These are phyloP conservation scores for Puccinia brachypodii DNA, from an alignment of 1,284 basidiomycete species.

Conservation along the genomic window DNA sequence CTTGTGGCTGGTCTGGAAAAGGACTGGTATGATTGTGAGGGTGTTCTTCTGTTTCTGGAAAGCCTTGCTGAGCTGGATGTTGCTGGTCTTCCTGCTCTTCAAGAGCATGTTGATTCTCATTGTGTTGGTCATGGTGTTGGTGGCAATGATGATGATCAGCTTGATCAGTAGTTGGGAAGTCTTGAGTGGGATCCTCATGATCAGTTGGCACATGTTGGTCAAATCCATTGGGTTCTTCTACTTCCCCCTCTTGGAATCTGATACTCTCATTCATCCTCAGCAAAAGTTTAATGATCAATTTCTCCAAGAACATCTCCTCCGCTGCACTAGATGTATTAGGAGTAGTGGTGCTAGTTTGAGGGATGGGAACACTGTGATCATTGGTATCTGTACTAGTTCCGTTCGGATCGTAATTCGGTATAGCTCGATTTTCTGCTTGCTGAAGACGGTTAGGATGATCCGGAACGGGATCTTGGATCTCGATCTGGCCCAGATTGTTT, in stretches of 20 bases:
- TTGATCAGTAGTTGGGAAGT: too few relatives aligned
- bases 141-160: background rate
- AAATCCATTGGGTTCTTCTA: background rate
- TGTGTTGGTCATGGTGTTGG: background rate
- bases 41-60: background rate
- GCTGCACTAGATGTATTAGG: background rate
- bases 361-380: background rate
- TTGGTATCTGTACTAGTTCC: background rate
- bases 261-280: conserved; percentile 15
- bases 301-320: conserved; percentile 1
- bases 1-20: background rate
- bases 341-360: background rate
- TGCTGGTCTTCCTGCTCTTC: background rate
- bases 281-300: conserved; percentile 15
- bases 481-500: conserved; percentile 6
- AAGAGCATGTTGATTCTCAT: background rate
- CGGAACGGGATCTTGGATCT: background rate
- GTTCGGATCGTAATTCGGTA: background rate
- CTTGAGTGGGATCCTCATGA: background rate
- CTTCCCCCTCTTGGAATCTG: background rate
- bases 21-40: background rate
- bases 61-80: background rate
- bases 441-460: background rate
- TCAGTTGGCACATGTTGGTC: background rate
- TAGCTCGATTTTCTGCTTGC: background rate